These are phyloP conservation scores for Ensete glaucum DNA, from an alignment of 176 grass and related monocot genomes.

Conservation along the genomic window DNA sequence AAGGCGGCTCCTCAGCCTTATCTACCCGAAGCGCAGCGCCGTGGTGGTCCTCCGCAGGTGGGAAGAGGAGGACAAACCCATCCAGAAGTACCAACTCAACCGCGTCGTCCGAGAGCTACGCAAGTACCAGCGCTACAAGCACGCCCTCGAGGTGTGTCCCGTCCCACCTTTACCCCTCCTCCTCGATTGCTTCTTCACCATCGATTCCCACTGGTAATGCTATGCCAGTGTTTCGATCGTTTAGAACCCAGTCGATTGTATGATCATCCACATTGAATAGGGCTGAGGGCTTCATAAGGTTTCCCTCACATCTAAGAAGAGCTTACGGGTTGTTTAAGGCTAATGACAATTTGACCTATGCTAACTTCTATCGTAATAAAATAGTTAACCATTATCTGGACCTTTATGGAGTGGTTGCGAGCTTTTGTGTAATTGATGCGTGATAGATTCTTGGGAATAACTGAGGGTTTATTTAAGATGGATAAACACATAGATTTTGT, in stretches of 20 bases:
- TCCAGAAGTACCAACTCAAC: constrained; percentile 90
- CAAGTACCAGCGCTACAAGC: constrained; percentile 70
- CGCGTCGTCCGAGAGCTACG: constrained; percentile 74
- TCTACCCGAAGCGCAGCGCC: constrained; percentile 59
- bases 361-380: too few species aligned
- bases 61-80: constrained; percentile 48
- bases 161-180: background rate
- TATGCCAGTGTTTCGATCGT: background rate
- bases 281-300: background rate
- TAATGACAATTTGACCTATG: too few species aligned
- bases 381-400: too few species aligned
- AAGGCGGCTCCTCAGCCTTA: constrained; percentile 49
- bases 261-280: background rate
- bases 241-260: background rate
- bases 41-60: constrained; percentile 58
- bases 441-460: too few species aligned
- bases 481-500: too few species aligned
- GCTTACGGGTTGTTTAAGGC: too few species aligned
- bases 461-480: too few species aligned
- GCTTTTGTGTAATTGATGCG: too few species aligned
- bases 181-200: background rate
- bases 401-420: too few species aligned
- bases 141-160: constrained; percentile 58
- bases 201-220: background rate
- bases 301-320: too few species aligned